Evolutionary conservation across 2,329 filamentous ascomycete species (phyloP).

Genomic region (Fusarium sp.): DNA sequence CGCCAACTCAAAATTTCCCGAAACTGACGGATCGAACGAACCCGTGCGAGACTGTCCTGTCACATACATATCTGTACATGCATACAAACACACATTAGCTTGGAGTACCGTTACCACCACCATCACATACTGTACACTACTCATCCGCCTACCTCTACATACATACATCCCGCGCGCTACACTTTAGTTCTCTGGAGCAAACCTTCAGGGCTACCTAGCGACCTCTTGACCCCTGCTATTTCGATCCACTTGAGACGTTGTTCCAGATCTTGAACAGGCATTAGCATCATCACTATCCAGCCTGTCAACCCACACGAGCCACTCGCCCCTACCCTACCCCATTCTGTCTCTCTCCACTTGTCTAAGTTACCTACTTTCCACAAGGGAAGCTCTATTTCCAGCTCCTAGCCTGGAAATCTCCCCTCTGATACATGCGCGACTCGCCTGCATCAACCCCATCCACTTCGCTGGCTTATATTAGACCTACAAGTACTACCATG

Average conservation of each 20-base stretch:
- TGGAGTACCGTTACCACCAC: not conserved
- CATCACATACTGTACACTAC: not conserved
- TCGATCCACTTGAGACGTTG: constrained; percentile 46
- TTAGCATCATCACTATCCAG: constrained; percentile 39
- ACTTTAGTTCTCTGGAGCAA: constrained; percentile 25
- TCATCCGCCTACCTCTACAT: not conserved
- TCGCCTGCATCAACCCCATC: constrained; percentile 50
- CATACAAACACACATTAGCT: not conserved
- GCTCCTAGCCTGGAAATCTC: constrained; percentile 48
- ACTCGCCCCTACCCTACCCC: constrained; percentile 38
- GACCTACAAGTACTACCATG: constrained; percentile 50
- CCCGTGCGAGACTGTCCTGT: constrained; percentile 24
- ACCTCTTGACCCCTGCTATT: constrained; percentile 32
- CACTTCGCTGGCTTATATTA: constrained; percentile 48
- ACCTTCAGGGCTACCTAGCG: constrained; percentile 21
- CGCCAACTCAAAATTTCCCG: constrained; percentile 47
- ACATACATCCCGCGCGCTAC: constrained; percentile 17
- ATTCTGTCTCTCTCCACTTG: constrained; percentile 45
- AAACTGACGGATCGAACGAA: constrained; percentile 30
- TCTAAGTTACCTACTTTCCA: constrained; percentile 42
- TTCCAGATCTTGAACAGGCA: constrained; percentile 47
- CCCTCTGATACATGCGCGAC: constrained; percentile 50
- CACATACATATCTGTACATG: not conserved
- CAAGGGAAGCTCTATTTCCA: constrained; percentile 46
- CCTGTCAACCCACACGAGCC: constrained; percentile 40